Base-by-base conservation (phyloP, 2,329 filamentous ascomycete genomes). In the Neofusicoccum ribis region DNA sequence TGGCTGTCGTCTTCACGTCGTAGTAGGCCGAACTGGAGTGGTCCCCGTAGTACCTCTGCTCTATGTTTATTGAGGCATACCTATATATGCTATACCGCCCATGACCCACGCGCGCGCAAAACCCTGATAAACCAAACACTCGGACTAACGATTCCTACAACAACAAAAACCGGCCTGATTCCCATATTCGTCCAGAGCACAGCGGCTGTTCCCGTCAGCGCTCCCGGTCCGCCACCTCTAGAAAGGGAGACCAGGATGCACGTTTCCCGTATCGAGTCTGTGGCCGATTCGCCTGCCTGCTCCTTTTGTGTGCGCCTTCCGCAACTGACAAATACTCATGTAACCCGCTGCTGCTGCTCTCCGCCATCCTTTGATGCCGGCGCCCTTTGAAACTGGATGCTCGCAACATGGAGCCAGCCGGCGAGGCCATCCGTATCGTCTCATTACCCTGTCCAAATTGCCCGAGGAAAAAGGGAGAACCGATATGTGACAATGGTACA, bases 21-120 rank as follows among this genome's bases (percentile, higher is more conserved):
- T 5, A 31, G 27, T 7, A 31, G 27, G 27, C 5, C 7, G 5
- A 31, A 31, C 27, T 31, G 27, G 5, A 43, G 20, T 58, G n/a
- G 37, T 60, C 27, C 17, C 5, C 6, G 52, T 34, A 46, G 43
- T 46, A 47, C 54, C 54, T 59, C 54, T 46, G 56, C 27, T 60
- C 41, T 60, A 47, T 60, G n/a, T 60, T 9, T 60, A 60, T 60
- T 47, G 56, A 47, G 43, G 56, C 41, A 60, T 37, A 46, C 43
- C 56, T 60, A 47, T 60, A 37, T 60, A 47, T 60, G 43, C 56
- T 60, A 47, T 60, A 47, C 56, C 27, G 34, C 36, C 31, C 56
- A 36, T 60, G 43, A 60, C 56, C 27, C 56, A 36, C 54, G 17
- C 56, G 43, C 39, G 43, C 15, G 56, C 56, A 36, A 44, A 36